Base-by-base conservation (phyloP, 2,329 filamentous ascomycete genomes). In the Epichloe uncinata region DNA sequence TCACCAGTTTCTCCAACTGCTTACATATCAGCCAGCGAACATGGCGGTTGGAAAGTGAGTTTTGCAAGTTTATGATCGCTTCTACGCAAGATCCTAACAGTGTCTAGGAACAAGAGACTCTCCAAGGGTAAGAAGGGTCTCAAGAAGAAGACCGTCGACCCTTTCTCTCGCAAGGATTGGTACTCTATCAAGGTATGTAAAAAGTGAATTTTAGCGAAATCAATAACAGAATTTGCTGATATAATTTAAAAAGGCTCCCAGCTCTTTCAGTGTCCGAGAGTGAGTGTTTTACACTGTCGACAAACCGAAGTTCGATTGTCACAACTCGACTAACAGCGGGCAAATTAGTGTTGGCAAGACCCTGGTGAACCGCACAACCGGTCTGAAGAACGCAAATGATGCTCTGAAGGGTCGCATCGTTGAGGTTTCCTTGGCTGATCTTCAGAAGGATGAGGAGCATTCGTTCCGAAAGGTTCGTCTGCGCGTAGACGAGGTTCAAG, bases 111-210 rank as follows among this genome's bases (percentile, higher is more conserved):
- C 85, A 98, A 98, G 89, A 89, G 93, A 82, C 84, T 98, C 79
- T 97, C 93, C 62, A 98, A 98, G 84, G 93, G 93, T 79, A 98
- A 97, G 88, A 98, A 98, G 84, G 91, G 93, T 74, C 81, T 97
- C 72, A 97, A 97, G 88, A 97, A 98, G 91, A 91, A 91, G 79
- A 91, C 90, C 68, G 78, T 85, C 65, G 93, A 98, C 74, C 91
- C 93, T 68, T 97, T 97, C 81, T 82, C 90, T 68, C 87, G 91
- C 72, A 98, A 98, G 82, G 93, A 97, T 73, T 97, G 94, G 87
- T 98, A 90, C 79, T 87, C 85, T 67, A 84, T 98, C 75, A 97
- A 97, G 84, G 85, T 87, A 68, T 61, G 76, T 50, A 13, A 34
- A 30, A n/a, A 20, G 9, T 8, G 15, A 13, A 34, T 35, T 13